Percentiles rank a stretch among this genome's conserved stretches.
These are phyloP conservation scores for Wallacemonas sp. DNA, from an alignment of 208 protist genomes.

Conservation along the genomic window DNA sequence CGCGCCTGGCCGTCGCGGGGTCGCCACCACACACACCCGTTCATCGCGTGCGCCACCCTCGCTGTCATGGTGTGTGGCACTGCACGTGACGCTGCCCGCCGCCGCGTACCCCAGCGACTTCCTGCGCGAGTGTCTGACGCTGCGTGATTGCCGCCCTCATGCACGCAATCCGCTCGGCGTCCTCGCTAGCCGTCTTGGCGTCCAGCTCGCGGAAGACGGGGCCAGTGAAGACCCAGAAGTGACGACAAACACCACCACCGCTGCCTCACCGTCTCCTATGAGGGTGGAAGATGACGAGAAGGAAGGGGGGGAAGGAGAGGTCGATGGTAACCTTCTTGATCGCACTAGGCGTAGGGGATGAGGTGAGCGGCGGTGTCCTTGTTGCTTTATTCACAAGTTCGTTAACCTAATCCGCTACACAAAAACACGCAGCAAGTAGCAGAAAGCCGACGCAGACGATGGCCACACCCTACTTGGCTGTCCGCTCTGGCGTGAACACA, in stretches of 20 bases:
- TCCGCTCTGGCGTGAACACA: no score
- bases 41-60: neutral
- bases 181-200: constrained; percentile 22
- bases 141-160: neutral
- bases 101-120: constrained; percentile 39
- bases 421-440: no score
- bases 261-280: no score
- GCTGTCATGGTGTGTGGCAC: constrained; percentile 37
- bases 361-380: neutral
- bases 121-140: constrained; percentile 37
- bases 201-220: constrained; percentile 2
- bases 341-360: neutral
- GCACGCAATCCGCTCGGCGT: constrained; percentile 9
- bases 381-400: neutral
- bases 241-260: no score
- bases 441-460: no score
- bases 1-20: constrained; percentile 7
- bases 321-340: neutral
- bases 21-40: constrained; percentile 19
- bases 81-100: constrained; percentile 70
- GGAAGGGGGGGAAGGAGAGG: neutral
- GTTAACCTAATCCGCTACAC: no score
- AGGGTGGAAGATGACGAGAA: no score
- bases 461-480: no score
- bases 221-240: no score